Base-by-base conservation (phyloP, 2,329 filamentous ascomycete genomes). In the Alternaria postmessia region DNA sequence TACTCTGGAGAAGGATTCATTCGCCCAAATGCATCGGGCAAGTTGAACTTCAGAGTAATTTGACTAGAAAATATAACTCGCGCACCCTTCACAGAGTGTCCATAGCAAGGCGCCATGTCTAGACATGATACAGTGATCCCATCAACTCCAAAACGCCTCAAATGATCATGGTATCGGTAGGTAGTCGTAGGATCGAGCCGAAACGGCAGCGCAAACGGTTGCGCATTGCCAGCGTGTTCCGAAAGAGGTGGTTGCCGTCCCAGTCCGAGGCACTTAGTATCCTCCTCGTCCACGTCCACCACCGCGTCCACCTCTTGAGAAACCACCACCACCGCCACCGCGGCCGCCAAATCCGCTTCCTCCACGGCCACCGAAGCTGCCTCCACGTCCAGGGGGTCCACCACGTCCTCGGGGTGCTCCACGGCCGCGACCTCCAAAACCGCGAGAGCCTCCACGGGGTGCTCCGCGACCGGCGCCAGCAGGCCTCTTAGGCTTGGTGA, bases 401-500 rank as follows among this genome's bases (percentile, higher is more conserved):
- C 71, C 71, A 58, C 71, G 65, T 66, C 86, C 86, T 76, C 86
- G 80, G 44, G 84, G 82, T 47, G 82, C 82, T 51, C 86, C 86
- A 67, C 86, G 79, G 46, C 78, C 76, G 55, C 79, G 73, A 54
- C 53, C 68, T 41, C 64, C 63, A 34, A 61, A 65, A 48, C 63
- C 67, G 36, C 73, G 72, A 43, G 71, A 73, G 30, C 78, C 64
- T 51, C 73, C 69, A 51, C 75, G 72, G 44, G 73, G 77, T 67
- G 89, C 90, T 71, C 89, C 89, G 49, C 82, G 79, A 51, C 73
- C 73, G 30, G 83, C 85, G 65, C 90, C 90, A 68, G 88, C 89
- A 46, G 87, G 87, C 73, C 87, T 88, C 82, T 91, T 91, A 59
- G 89, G 84, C 82, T 91, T 92, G 76, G 81, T 80, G 63, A 89